These are phyloP conservation scores for Pyrenophora graminea DNA, from an alignment of 2,329 filamentous ascomycete genomes.

Conservation along the genomic window DNA sequence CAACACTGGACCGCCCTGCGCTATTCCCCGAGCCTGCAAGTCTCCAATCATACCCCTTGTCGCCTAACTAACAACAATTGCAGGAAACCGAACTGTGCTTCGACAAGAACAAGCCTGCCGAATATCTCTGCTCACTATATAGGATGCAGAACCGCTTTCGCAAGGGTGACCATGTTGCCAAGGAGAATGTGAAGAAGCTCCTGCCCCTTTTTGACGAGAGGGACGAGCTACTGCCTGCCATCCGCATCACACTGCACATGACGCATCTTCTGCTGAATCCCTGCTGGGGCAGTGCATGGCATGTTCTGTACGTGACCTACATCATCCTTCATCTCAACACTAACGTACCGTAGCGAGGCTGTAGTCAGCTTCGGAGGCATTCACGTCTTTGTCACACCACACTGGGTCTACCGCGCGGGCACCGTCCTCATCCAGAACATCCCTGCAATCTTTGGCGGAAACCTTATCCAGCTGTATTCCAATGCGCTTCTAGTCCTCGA, in stretches of 20 bases:
- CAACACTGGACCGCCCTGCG: constrained; percentile 41
- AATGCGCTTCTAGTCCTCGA: constrained; percentile 43
- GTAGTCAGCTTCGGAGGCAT: constrained; percentile 38
- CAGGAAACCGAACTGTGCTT: constrained; percentile 38
- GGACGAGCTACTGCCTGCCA: constrained; percentile 28
- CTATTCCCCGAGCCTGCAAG: constrained; percentile 43
- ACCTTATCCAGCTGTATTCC: constrained; percentile 42
- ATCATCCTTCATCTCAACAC: background rate
- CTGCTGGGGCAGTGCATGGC: constrained; percentile 40
- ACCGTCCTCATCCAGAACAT: constrained; percentile 41
- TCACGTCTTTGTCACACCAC: constrained; percentile 40
- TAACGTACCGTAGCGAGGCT: constrained; percentile 29
- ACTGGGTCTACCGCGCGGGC: constrained; percentile 44
- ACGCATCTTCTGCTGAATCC: constrained; percentile 42
- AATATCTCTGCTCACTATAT: constrained; percentile 43
- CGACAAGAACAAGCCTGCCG: constrained; percentile 30
- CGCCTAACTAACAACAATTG: constrained; percentile 11
- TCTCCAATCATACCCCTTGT: background rate
- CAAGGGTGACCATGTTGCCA: constrained; percentile 32
- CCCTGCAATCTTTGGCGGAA: constrained; percentile 32
- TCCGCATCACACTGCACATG: constrained; percentile 38
- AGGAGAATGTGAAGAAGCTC: constrained; percentile 26
- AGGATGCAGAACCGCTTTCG: constrained; percentile 43
- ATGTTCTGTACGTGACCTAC: constrained; percentile 17
- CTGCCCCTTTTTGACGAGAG: constrained; percentile 35